phyloP scores from a whole-genome alignment of 768 basidiomycete species.

The Mycena epipterygia region DNA sequence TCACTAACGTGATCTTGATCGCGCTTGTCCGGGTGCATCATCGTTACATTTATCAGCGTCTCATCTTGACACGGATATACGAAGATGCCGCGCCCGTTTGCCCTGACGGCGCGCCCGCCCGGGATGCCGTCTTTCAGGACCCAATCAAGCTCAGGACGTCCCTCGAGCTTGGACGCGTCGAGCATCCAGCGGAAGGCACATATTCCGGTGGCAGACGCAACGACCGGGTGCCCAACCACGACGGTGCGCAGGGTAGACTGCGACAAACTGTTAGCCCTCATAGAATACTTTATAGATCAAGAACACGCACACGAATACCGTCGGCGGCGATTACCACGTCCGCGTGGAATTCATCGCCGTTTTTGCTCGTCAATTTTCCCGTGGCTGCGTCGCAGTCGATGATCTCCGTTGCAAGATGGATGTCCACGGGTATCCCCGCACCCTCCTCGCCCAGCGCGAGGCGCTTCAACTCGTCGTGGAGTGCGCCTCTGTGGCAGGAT shows the following conservation, averaged over 20 bases:
- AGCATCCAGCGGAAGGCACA: conserved; percentile 22
- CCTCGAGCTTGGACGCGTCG: conserved; percentile 14
- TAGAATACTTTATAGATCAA: neutral
- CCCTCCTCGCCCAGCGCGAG: too few species aligned
- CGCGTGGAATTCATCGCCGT: conserved; percentile 3
- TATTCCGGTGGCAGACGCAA: neutral
- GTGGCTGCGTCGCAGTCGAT: too few species aligned
- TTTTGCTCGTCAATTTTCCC: too few species aligned
- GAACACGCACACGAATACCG: neutral
- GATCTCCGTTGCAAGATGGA: too few species aligned
- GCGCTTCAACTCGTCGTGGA: too few species aligned
- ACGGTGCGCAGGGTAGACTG: conserved; percentile 20
- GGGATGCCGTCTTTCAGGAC: conserved; percentile 8
- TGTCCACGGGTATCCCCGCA: too few species aligned
- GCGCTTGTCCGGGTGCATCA: conserved; percentile 20
- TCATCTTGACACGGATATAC: neutral
- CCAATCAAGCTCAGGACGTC: conserved; percentile 14
- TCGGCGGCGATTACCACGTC: conserved; percentile 17
- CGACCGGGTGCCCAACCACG: conserved; percentile 10
- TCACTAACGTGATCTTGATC: conserved; percentile 13
- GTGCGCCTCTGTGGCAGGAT: too few species aligned
- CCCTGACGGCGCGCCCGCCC: conserved; percentile 2
- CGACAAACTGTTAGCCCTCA: neutral
- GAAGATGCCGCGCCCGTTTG: neutral
- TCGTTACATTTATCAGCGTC: conserved; percentile 9